Evolutionary conservation across 225 moss, liverwort and hornwort genomes (phyloP), one percentile per base, ranked within the genome.

Genomic region (Sphagnum contortum): DNA sequence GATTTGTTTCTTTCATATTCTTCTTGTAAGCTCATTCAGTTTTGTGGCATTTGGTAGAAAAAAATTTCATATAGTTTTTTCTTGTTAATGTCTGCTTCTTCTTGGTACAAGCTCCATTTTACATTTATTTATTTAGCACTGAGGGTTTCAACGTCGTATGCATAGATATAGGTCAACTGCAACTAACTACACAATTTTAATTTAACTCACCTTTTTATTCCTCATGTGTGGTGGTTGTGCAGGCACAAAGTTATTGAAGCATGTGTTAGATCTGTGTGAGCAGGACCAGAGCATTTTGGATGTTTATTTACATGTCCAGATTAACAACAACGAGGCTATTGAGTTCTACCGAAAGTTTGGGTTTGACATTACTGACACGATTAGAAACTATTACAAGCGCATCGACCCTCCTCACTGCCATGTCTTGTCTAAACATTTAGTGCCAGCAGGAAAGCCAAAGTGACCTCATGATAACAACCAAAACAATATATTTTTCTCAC

Each of bases 351-450:
- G 73, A 70, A 87, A 80, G 65, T 92, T 87, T 57, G 85, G 83
- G 46, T 98, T 98, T 64, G 81, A 87, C 69, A 89, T 92, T 45
- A 91, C 85, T 4, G 84, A 88, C 47, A 89, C 88, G 2, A 85
- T 92, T 64, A 72, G 68, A 52, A 92, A 98, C 66, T 98, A 98
- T 68, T 98, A 98, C 82, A 98, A 92, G 77, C 96, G 87, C 59
- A 90, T 98, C 63, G 87, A 98, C 14, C 96, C 96, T 57, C 92
- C 96, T 65, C 87, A 98, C 79, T 98, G 96, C 70, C 77, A 87
- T 73, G 87, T 92, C 57, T 73, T 92, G 49, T 98, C 87, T 3
- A 98, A 87, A 71, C 73, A 60, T 55, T 71, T 83, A 59, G 66
- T 66, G 48, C 65, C 69, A 69, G 65, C 56, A n/a, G 66, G 8